A percentile compares a stretch with the other conserved stretches of the same genome.
Evolutionary conservation across 768 basidiomycete genomes (phyloP).

Genomic region (Termitomyces sp.): DNA sequence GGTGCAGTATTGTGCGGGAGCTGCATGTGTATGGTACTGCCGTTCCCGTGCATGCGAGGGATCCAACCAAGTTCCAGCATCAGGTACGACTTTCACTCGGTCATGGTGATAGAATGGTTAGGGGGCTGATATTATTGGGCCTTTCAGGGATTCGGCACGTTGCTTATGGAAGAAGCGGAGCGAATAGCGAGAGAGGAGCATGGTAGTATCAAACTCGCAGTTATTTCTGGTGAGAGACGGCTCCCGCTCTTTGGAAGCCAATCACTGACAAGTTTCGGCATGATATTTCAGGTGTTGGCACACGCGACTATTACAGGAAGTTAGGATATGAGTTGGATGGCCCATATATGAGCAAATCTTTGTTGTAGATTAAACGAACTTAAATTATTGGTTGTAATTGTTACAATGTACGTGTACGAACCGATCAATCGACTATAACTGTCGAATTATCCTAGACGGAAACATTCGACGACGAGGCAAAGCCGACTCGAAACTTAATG

Average conservation of each 20-base stretch:
- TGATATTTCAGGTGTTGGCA: slow-evolving; percentile 76
- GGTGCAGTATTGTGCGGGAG: slow-evolving; percentile 91
- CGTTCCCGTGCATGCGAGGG: slow-evolving; percentile 93
- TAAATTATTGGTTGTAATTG: slow-evolving; percentile 6
- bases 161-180: slow-evolving; percentile 99
- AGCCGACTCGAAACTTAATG: neutral
- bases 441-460: neutral
- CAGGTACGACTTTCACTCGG: slow-evolving; percentile 46
- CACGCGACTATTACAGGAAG: slow-evolving; percentile 94
- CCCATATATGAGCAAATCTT: slow-evolving; percentile 94
- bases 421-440: neutral
- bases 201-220: slow-evolving; percentile 92
- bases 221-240: slow-evolving; percentile 79
- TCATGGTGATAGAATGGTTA: neutral
- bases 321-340: slow-evolving; percentile 94
- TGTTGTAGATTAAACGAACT: slow-evolving; percentile 35
- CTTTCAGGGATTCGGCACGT: slow-evolving; percentile 85
- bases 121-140: slow-evolving; percentile 12
- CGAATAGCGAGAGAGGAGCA: slow-evolving; percentile 97
- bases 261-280: neutral
- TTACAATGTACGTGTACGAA: slow-evolving; percentile 2
- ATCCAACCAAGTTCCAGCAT: slow-evolving; percentile 98
- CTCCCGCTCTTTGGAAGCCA: neutral
- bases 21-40: slow-evolving; percentile 98
- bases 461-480: neutral